A percentile compares a stretch with the other conserved stretches of the same genome.
phyloP scores from a whole-genome alignment of 208 protist genomes.

The Leishmania amazonensis region DNA sequence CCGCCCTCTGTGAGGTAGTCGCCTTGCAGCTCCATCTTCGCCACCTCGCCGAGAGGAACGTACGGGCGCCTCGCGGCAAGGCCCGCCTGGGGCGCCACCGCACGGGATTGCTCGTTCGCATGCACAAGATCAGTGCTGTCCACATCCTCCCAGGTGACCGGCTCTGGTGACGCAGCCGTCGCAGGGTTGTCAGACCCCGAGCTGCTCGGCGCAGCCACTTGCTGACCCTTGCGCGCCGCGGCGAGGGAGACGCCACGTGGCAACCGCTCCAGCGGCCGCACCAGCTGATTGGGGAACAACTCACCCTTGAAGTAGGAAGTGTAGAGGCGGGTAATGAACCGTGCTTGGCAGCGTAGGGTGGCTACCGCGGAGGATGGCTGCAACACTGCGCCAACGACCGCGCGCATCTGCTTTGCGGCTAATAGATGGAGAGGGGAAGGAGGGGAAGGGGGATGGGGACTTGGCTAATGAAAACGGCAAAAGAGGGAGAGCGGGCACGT shows the following conservation, averaged over 20 bases:
- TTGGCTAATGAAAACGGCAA: not conserved
- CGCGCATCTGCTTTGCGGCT: not conserved
- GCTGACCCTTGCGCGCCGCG: slow-evolving; percentile 21
- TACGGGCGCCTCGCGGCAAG: slow-evolving; percentile 48
- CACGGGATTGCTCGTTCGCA: slow-evolving; percentile 28
- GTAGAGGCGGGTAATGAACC: slow-evolving; percentile 81
- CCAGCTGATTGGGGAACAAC: slow-evolving; percentile 80
- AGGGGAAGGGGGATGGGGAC: not conserved
- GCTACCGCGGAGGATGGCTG: not conserved
- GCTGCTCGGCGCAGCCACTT: not conserved
- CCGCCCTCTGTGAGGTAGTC: slow-evolving; percentile 87
- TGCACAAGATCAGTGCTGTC: slow-evolving; percentile 68
- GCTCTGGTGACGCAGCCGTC: not conserved
- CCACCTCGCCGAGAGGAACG: slow-evolving; percentile 80
- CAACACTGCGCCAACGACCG: not conserved
- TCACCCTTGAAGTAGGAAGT: slow-evolving; percentile 83
- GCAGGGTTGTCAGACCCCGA: not conserved
- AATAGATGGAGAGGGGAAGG: too few relatives aligned
- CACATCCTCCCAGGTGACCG: slow-evolving; percentile 64
- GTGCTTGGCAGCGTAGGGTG: slow-evolving; percentile 47
- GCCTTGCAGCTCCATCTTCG: slow-evolving; percentile 85
- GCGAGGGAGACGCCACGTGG: slow-evolving; percentile 42
- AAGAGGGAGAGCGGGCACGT: not conserved
- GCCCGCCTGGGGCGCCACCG: slow-evolving; percentile 1
- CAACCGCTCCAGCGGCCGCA: slow-evolving; percentile 55